These are phyloP conservation scores for Darksidea phi DNA, from an alignment of 495 filamentous ascomycete genomes.

Conservation along the genomic window DNA sequence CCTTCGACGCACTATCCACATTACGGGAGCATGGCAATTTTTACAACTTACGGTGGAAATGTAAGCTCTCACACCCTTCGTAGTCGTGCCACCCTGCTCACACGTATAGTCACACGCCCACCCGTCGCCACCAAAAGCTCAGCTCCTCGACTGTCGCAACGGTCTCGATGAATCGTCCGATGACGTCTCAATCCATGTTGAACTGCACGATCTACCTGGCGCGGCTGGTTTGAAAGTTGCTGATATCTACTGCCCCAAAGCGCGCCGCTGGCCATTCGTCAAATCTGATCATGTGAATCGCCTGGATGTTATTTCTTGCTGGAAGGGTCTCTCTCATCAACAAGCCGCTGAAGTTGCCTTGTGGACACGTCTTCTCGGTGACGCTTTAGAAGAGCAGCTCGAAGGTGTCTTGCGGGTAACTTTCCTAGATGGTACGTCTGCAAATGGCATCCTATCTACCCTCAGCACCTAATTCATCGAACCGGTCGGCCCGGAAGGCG, in stretches of 20 bases:
- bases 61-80: background rate
- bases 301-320: slow-evolving; percentile 32
- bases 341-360: slow-evolving; percentile 29
- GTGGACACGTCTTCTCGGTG: slow-evolving; percentile 27
- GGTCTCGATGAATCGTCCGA: background rate
- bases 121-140: background rate
- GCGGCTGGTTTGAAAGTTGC: background rate
- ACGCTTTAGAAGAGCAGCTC: slow-evolving; percentile 16
- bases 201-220: slow-evolving; percentile 13
- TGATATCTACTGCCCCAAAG: slow-evolving; percentile 29
- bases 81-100: background rate
- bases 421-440: no score
- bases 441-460: no score
- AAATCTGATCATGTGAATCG: slow-evolving; percentile 5
- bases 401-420: background rate
- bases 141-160: background rate
- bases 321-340: slow-evolving; percentile 28
- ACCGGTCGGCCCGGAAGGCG: no score
- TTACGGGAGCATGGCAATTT: background rate
- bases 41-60: background rate
- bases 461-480: no score
- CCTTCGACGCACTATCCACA: background rate
- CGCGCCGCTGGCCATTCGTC: slow-evolving; percentile 8
- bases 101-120: slow-evolving; percentile 8
- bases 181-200: slow-evolving; percentile 5